Conservation (phyloP, 1,139 yeast species). For the Sugiyamaella novakii region DNA sequence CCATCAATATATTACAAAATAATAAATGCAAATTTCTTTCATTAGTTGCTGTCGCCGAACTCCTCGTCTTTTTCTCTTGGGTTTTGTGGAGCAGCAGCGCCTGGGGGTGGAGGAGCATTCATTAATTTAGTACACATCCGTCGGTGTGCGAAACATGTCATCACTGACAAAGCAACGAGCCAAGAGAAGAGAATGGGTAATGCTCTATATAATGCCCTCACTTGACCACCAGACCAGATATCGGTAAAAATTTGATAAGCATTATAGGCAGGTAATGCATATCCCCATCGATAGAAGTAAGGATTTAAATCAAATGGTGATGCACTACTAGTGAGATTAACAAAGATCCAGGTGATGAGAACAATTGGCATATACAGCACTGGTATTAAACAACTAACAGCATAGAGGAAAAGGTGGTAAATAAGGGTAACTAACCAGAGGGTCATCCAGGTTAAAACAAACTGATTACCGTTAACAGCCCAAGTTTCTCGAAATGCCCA, state of each 20-base stretch:
- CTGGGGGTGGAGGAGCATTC: not conserved
- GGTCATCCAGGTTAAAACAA: constrained; percentile 27
- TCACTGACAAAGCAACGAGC: constrained; percentile 9
- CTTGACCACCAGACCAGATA: constrained; percentile 59
- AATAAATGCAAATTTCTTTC: too few species aligned
- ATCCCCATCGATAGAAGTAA: constrained; percentile 27
- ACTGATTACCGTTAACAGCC: constrained; percentile 29
- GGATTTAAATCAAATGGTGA: constrained; percentile 25
- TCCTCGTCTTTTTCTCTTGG: not conserved
- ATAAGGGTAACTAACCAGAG: constrained; percentile 21
- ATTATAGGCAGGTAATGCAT: constrained; percentile 40
- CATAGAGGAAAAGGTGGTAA: constrained; percentile 13
- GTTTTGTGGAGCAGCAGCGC: not conserved
- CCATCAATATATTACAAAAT: too few species aligned
- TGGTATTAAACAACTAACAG: constrained; percentile 21
- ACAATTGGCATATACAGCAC: constrained; percentile 21
- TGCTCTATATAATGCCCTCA: constrained; percentile 34
- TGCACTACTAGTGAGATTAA: constrained; percentile 23
- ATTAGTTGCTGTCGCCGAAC: too few species aligned
- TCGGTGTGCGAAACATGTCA: not conserved
- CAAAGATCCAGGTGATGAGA: constrained; percentile 23
- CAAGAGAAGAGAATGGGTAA: constrained; percentile 27
- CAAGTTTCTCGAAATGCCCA: constrained; percentile 30
- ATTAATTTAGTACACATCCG: constrained; percentile 7
- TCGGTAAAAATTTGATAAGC: constrained; percentile 67